Percentiles rank a stretch among this genome's conserved stretches.
Conservation (phyloP, 2,329 filamentous ascomycete genomes). For the Claviceps capensis region DNA sequence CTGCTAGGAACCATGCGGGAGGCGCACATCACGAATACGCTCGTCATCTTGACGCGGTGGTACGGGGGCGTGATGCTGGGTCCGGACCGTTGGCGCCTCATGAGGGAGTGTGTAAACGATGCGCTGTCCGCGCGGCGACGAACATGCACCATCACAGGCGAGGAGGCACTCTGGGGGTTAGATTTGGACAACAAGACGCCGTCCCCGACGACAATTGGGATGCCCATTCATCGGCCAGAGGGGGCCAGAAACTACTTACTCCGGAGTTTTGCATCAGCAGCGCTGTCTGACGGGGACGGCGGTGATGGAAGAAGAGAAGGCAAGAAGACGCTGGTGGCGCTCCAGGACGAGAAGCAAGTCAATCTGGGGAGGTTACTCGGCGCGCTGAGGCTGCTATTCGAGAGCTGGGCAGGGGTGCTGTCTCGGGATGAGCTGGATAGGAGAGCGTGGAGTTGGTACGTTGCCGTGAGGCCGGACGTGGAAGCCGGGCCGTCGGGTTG, state of each 20-base stretch:
- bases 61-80: conserved; percentile 49
- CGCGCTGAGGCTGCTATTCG: conserved; percentile 56
- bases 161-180: conserved; percentile 47
- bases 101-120: conserved; percentile 42
- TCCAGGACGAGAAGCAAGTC: conserved; percentile 48
- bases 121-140: conserved; percentile 35
- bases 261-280: conserved; percentile 40
- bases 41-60: conserved; percentile 49
- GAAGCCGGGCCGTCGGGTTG: conserved; percentile 62
- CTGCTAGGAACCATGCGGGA: conserved; percentile 41
- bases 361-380: conserved; percentile 58
- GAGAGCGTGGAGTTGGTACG: conserved; percentile 73
- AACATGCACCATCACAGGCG: conserved; percentile 21
- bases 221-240: conserved; percentile 65
- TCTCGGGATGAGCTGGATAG: conserved; percentile 54
- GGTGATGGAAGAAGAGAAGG: conserved; percentile 10
- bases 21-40: conserved; percentile 32
- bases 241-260: conserved; percentile 46
- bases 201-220: conserved; percentile 29
- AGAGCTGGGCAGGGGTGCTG: conserved; percentile 59
- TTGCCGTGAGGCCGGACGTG: conserved; percentile 61
- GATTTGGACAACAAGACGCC: conserved; percentile 38
- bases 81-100: conserved; percentile 47
- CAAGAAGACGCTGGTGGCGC: conserved; percentile 37
- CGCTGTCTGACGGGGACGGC: conserved; percentile 14